Conservation (phyloP, 805 yeast genomes). For the Debaryomyces hansenii region DNA sequence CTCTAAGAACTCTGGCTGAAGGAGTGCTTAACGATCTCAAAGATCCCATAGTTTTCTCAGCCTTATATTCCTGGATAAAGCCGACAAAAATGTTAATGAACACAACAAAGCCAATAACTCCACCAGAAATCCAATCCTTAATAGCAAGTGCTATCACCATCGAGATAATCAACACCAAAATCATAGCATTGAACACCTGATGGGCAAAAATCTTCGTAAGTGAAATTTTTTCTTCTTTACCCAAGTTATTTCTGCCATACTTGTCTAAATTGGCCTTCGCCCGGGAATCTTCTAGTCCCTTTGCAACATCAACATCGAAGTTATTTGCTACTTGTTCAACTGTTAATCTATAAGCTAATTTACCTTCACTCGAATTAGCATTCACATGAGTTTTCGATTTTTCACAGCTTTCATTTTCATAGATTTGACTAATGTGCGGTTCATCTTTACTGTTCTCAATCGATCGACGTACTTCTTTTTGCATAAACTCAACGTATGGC, state of each 20-base stretch:
- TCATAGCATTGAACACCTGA: slow-evolving; percentile 42
- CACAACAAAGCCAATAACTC: slow-evolving; percentile 49
- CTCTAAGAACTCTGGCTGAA: slow-evolving; percentile 45
- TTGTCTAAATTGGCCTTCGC: slow-evolving; percentile 12
- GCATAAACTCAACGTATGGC: slow-evolving; percentile 6
- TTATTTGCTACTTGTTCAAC: slow-evolving; percentile 35
- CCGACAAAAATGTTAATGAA: slow-evolving; percentile 49
- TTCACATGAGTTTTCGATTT: slow-evolving; percentile 5
- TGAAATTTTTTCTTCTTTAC: slow-evolving; percentile 30
- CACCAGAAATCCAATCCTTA: slow-evolving; percentile 42
- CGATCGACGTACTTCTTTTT: background rate
- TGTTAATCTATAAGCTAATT: slow-evolving; percentile 29
- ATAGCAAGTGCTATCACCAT: slow-evolving; percentile 40
- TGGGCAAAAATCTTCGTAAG: slow-evolving; percentile 31
- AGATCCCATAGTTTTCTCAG: slow-evolving; percentile 53
- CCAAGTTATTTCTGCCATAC: slow-evolving; percentile 27
- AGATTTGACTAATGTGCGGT: slow-evolving; percentile 10
- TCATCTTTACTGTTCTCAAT: slow-evolving; percentile 5
- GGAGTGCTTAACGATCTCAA: slow-evolving; percentile 47
- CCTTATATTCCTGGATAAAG: slow-evolving; percentile 50
- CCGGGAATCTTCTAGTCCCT: slow-evolving; percentile 43
- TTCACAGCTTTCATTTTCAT: slow-evolving; percentile 18
- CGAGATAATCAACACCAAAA: slow-evolving; percentile 34
- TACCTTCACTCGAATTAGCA: background rate
- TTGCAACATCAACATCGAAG: slow-evolving; percentile 41